Conservation (phyloP, 2,329 filamentous ascomycete genomes). For the Dactylonectria estremocensis region DNA sequence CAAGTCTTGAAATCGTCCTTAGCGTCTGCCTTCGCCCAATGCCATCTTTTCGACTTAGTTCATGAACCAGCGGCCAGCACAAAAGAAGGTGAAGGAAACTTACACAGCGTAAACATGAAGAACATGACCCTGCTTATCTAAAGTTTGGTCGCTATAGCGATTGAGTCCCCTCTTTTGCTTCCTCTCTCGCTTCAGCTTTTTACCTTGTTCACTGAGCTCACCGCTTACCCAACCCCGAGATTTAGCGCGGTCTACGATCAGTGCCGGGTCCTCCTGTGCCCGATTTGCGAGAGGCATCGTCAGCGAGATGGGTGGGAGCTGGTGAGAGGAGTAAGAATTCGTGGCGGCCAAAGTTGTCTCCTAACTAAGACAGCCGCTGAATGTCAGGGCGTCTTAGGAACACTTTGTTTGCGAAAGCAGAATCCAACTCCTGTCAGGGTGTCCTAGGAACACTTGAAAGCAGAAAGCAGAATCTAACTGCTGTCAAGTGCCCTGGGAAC, state of each 20-base stretch:
- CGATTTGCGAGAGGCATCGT: slow-evolving; percentile 1
- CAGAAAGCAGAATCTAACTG: background rate
- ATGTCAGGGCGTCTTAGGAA: background rate
- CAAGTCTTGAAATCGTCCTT: slow-evolving; percentile 5
- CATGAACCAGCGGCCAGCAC: background rate
- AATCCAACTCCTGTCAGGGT: background rate
- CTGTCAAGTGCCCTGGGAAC: background rate
- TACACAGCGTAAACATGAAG: slow-evolving; percentile 4
- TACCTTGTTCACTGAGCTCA: background rate
- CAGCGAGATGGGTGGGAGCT: slow-evolving; percentile 3
- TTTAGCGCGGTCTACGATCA: slow-evolving; percentile 6
- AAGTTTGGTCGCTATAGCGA: slow-evolving; percentile 1
- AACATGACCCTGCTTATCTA: background rate
- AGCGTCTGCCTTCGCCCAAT: background rate
- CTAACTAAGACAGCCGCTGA: slow-evolving; percentile 2
- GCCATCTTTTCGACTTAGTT: slow-evolving; percentile 5
- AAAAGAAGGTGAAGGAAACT: slow-evolving; percentile 6
- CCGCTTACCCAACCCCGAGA: slow-evolving; percentile 4
- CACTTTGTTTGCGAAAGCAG: slow-evolving; percentile 1
- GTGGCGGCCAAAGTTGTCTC: background rate
- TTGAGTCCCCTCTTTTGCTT: slow-evolving; percentile 7
- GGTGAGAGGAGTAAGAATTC: slow-evolving; percentile 8
- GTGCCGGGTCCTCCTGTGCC: slow-evolving; percentile 3
- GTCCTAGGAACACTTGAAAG: background rate
- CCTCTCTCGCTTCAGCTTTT: background rate